Evolutionary conservation across 2,329 filamentous ascomycete species (phyloP).

Genomic region (Trichoderma afroharzianum): DNA sequence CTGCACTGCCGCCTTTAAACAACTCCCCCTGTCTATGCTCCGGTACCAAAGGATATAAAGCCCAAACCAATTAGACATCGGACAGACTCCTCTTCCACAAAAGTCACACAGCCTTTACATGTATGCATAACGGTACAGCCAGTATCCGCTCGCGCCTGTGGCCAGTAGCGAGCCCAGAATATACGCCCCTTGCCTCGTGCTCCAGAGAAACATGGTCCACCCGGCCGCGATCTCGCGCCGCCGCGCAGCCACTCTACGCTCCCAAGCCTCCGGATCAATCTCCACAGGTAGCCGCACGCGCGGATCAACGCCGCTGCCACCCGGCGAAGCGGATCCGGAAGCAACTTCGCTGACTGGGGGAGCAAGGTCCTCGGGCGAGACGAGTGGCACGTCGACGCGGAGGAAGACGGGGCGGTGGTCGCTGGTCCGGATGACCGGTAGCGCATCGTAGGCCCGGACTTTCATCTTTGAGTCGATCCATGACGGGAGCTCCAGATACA

Average conservation of each 20-base stretch:
- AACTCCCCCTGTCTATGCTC: background rate
- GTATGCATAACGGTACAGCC: conserved; percentile 29
- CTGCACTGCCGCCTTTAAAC: background rate
- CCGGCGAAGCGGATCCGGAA: conserved; percentile 21
- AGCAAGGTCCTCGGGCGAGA: conserved; percentile 39
- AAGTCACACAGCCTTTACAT: background rate
- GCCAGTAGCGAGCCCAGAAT: conserved; percentile 42
- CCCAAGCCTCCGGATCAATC: conserved; percentile 54
- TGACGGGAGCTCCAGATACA: conserved; percentile 65
- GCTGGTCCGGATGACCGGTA: conserved; percentile 76
- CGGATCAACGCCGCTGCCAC: conserved; percentile 34
- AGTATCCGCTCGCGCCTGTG: conserved; percentile 45
- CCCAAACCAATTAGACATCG: background rate
- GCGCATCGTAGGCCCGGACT: conserved; percentile 66
- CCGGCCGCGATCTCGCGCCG: conserved; percentile 47
- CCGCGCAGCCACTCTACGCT: conserved; percentile 45
- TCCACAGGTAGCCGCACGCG: conserved; percentile 46
- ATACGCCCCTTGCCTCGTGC: conserved; percentile 48
- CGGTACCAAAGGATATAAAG: background rate
- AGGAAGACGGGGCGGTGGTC: conserved; percentile 86
- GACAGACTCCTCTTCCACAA: background rate
- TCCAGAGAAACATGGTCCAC: conserved; percentile 53
- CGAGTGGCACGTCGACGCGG: conserved; percentile 62
- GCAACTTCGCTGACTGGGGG: conserved; percentile 23
- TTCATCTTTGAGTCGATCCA: conserved; percentile 47